These are phyloP conservation scores for Quambalaria eucalypti DNA, from an alignment of 1,284 basidiomycete genomes.

Conservation along the genomic window DNA sequence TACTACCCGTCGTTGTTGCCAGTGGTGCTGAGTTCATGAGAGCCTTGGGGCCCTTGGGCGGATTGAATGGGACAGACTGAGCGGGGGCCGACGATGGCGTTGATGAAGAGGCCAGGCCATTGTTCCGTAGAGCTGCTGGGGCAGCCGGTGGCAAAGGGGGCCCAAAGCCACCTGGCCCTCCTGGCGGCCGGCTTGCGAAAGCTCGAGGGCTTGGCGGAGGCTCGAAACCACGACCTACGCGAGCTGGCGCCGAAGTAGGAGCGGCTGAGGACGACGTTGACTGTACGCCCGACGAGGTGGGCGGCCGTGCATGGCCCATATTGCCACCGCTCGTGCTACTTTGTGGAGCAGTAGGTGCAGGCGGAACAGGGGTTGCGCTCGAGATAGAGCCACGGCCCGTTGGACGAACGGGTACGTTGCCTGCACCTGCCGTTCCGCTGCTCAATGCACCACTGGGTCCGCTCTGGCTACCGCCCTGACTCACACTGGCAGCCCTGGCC, in stretches of 20 bases:
- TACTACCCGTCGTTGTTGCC: background rate
- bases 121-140: background rate
- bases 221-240: background rate
- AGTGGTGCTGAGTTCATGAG: conserved; percentile 10
- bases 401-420: background rate
- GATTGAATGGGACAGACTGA: conserved; percentile 8
- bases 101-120: background rate
- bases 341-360: too few species aligned
- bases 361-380: too few species aligned
- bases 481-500: background rate
- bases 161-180: background rate
- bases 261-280: too few species aligned
- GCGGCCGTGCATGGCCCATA: too few species aligned
- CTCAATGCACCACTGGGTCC: too few species aligned
- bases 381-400: background rate
- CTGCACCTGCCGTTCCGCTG: too few species aligned
- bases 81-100: background rate
- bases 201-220: background rate
- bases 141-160: background rate
- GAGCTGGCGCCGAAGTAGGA: background rate
- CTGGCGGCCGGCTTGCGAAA: background rate
- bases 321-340: too few species aligned
- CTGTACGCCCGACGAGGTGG: background rate
- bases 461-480: background rate
- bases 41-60: conserved; percentile 12